Conservation (phyloP, 257 asterid species). For the Thymus quinquecostatus region DNA sequence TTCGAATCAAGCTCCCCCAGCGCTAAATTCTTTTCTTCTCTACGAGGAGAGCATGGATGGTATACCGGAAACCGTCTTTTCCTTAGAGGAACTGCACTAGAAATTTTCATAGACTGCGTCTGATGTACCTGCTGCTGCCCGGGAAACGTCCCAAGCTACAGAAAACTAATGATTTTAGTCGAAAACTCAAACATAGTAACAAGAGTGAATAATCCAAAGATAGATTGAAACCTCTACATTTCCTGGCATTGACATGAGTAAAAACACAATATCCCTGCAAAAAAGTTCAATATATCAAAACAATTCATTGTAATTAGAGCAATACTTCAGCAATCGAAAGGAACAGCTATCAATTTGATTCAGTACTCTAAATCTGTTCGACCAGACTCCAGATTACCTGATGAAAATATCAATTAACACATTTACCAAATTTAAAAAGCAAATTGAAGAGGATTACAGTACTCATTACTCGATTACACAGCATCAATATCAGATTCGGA, state of each 20-base stretch:
- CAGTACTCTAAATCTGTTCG: background rate
- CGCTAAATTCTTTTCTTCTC: slow-evolving; percentile 38
- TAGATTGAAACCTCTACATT: slow-evolving; percentile 55
- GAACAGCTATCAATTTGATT: background rate
- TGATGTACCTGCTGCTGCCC: slow-evolving; percentile 40
- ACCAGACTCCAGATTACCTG: background rate
- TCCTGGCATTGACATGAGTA: slow-evolving; percentile 56
- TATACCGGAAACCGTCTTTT: slow-evolving; percentile 69
- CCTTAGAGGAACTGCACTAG: slow-evolving; percentile 74
- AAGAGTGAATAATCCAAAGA: slow-evolving; percentile 16
- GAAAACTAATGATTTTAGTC: slow-evolving; percentile 25
- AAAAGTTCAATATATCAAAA: slow-evolving; percentile 2
- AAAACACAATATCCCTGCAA: slow-evolving; percentile 36
- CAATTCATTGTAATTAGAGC: background rate
- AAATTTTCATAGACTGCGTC: slow-evolving; percentile 49
- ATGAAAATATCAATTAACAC: slow-evolving; percentile 8
- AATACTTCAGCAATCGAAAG: background rate
- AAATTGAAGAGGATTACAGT: no score
- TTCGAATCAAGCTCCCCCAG: slow-evolving; percentile 36
- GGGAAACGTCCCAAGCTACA: slow-evolving; percentile 57
- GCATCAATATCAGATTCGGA: slow-evolving; percentile 18
- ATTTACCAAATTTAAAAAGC: background rate
- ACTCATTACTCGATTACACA: background rate
- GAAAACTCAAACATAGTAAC: slow-evolving; percentile 11
- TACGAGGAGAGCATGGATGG: slow-evolving; percentile 54